These are phyloP conservation scores for Lyophyllum decastes DNA, from an alignment of 768 basidiomycete genomes.

Conservation along the genomic window DNA sequence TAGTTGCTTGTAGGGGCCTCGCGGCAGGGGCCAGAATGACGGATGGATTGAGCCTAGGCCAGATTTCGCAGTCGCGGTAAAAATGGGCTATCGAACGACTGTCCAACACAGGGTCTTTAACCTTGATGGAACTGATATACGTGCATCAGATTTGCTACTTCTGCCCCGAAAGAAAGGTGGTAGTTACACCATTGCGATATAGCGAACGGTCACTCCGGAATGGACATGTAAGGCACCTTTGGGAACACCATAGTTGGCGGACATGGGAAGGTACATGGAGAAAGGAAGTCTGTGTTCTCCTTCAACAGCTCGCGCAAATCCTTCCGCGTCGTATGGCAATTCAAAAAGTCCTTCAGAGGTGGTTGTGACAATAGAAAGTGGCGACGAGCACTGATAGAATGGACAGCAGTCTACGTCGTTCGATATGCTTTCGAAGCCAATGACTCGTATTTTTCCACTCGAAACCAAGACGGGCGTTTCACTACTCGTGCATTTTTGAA, in stretches of 20 bases:
- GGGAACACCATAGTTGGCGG: conserved; percentile 49
- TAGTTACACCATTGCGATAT: conserved; percentile 79
- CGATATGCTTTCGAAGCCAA: conserved; percentile 80
- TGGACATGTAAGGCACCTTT: conserved; percentile 59
- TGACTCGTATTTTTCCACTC: conserved; percentile 75
- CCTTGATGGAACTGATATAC: conserved; percentile 62
- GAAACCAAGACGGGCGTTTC: conserved; percentile 63
- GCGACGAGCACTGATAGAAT: conserved; percentile 76
- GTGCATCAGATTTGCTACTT: conserved; percentile 4
- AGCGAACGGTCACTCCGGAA: conserved; percentile 67
- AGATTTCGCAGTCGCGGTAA: conserved; percentile 80
- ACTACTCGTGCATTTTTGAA: conserved; percentile 57
- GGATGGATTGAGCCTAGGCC: conserved; percentile 71
- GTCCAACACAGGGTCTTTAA: conserved; percentile 62
- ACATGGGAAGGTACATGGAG: conserved; percentile 62
- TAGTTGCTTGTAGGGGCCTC: conserved; percentile 58
- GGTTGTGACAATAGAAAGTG: conserved; percentile 51
- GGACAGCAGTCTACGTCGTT: conserved; percentile 63
- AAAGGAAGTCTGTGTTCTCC: conserved; percentile 77
- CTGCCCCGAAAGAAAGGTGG: neutral
- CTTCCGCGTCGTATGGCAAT: conserved; percentile 55
- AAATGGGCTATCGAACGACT: conserved; percentile 85
- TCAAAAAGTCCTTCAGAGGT: conserved; percentile 43
- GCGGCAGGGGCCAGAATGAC: conserved; percentile 60
- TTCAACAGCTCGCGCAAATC: conserved; percentile 60